These are phyloP conservation scores for Apophysomyces variabilis DNA, from an alignment of 371 early-diverging fungal species.

Conservation along the genomic window DNA sequence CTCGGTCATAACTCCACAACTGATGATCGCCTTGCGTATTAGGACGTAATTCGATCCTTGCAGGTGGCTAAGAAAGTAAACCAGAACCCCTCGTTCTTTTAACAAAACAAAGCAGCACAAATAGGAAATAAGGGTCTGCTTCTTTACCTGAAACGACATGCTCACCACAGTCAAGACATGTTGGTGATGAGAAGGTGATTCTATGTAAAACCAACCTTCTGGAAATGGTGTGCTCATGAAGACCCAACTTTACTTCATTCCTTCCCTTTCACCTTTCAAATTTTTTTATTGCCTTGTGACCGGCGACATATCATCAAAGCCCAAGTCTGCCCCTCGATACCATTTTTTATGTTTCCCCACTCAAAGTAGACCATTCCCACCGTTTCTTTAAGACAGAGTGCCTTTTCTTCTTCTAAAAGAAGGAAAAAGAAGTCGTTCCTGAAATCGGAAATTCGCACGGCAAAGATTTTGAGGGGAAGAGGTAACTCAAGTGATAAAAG, in stretches of 20 bases:
- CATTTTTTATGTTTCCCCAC: no score
- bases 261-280: not conserved
- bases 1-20: slow-evolving; percentile 19
- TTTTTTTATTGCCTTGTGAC: not conserved
- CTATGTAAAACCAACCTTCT: slow-evolving; percentile 18
- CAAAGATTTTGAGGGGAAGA: no score
- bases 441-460: no score
- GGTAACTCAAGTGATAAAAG: no score
- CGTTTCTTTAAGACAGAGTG: no score
- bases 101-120: not conserved
- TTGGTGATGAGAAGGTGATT: slow-evolving; percentile 11
- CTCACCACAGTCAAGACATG: slow-evolving; percentile 18
- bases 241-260: not conserved
- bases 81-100: not conserved
- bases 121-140: no score
- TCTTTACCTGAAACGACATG: slow-evolving; percentile 13
- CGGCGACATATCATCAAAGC: not conserved
- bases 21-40: slow-evolving; percentile 8
- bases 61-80: slow-evolving; percentile 12
- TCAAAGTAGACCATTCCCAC: no score
- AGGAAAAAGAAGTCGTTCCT: no score
- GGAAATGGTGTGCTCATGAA: not conserved
- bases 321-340: no score
- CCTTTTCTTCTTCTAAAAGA: no score
- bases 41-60: slow-evolving; percentile 22